These are phyloP conservation scores for Prillingera fragicola DNA, from an alignment of 1,284 basidiomycete genomes.

Conservation along the genomic window DNA sequence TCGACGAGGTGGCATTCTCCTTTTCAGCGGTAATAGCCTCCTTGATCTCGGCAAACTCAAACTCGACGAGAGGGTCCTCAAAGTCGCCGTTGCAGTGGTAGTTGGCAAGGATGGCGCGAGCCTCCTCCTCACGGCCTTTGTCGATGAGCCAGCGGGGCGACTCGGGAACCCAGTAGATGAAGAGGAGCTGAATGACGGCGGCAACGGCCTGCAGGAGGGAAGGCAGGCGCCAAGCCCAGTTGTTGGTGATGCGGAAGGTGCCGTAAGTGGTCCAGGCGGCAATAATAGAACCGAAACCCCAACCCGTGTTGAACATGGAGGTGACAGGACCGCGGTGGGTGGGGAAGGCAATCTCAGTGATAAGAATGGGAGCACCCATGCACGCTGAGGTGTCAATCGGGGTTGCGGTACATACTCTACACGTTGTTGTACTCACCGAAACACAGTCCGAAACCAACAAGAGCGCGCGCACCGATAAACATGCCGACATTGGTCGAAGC, in stretches of 20 bases:
- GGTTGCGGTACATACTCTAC: no score
- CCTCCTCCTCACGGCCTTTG: slow-evolving; percentile 27
- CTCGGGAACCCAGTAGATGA: slow-evolving; percentile 19
- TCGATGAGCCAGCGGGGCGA: slow-evolving; percentile 42
- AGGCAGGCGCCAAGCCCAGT: slow-evolving; percentile 52
- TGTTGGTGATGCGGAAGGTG: slow-evolving; percentile 21
- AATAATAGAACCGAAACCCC: slow-evolving; percentile 58
- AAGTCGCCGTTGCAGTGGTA: slow-evolving; percentile 22
- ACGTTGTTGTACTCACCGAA: no score
- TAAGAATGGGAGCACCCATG: slow-evolving; percentile 65
- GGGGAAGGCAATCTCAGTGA: slow-evolving; percentile 70
- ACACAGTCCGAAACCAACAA: background rate
- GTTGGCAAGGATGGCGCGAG: slow-evolving; percentile 23
- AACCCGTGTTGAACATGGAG: slow-evolving; percentile 70
- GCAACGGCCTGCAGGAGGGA: slow-evolving; percentile 40
- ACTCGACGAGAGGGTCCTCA: slow-evolving; percentile 33
- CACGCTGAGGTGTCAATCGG: no score
- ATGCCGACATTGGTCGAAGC: slow-evolving; percentile 64
- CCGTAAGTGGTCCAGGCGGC: slow-evolving; percentile 35
- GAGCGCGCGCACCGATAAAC: slow-evolving; percentile 51
- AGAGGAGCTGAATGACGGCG: slow-evolving; percentile 50
- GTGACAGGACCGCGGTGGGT: slow-evolving; percentile 65
- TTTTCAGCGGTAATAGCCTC: slow-evolving; percentile 32
- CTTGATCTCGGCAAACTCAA: slow-evolving; percentile 42
- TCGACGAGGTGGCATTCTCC: slow-evolving; percentile 50